phyloP scores from a whole-genome alignment of 805 yeast species.

The baker's yeast (Saccharomyces cerevisiae) region DNA sequence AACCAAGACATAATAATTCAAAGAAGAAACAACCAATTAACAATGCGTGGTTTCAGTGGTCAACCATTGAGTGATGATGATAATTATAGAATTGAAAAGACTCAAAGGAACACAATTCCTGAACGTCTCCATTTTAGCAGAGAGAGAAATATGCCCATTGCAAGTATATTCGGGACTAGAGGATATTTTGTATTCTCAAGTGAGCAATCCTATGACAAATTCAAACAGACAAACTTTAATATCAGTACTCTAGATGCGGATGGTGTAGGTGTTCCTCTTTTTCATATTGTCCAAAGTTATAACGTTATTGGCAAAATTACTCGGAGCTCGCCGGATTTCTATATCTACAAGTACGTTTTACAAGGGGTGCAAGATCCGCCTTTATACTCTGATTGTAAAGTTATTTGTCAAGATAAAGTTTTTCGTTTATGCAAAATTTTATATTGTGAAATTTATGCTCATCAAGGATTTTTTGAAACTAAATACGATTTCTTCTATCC shows the following conservation, averaged over 20 bases:
- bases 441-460: slow-evolving; percentile 7
- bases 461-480: slow-evolving; percentile 1
- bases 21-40: background rate
- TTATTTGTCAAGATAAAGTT: slow-evolving; percentile 2
- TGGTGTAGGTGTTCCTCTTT: slow-evolving; percentile 15
- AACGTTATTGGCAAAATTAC: slow-evolving; percentile 1
- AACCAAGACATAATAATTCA: background rate
- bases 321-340: slow-evolving; percentile 4
- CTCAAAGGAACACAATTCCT: background rate
- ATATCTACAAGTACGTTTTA: slow-evolving; percentile 8
- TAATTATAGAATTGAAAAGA: background rate
- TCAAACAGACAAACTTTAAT: slow-evolving; percentile 4
- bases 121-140: slow-evolving; percentile 6
- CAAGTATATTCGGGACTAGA: background rate
- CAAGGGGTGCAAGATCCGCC: slow-evolving; percentile 6
- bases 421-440: slow-evolving; percentile 8
- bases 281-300: slow-evolving; percentile 4
- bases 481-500: slow-evolving; percentile 3
- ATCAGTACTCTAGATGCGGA: slow-evolving; percentile 5
- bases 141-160: slow-evolving; percentile 7
- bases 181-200: slow-evolving; percentile 14
- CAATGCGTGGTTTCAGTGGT: background rate
- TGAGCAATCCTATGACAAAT: slow-evolving; percentile 11
- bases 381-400: slow-evolving; percentile 5
- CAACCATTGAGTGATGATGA: background rate